Base-by-base conservation (phyloP, 108 stramenopile genomes). In the Poteriospumella lacustris region DNA sequence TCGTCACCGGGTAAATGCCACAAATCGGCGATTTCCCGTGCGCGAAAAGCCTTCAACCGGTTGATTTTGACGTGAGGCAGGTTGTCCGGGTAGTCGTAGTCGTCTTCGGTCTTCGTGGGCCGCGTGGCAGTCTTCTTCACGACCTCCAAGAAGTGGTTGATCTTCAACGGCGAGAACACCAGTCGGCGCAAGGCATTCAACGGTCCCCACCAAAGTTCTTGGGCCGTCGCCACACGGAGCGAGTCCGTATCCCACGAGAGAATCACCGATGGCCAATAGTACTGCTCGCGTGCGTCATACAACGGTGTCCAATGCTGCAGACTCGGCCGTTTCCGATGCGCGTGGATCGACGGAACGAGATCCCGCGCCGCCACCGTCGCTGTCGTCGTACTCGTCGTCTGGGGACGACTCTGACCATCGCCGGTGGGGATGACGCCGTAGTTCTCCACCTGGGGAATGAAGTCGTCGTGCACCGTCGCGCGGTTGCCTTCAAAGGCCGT, bases 61-160 rank as follows among this genome's bases (percentile, higher is more conserved):
- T 88, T 88, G 26, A 88, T 62, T 0, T 72, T 41, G 9, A 88
- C 82, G 58, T 83, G 84, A 41, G 86, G 87, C 58, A 88, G 68
- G 28, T 83, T 79, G 33, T 88, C 87, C 1, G 87, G 87, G 58
- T 88, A 88, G 79, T 88, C 87, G 80, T 88, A 88, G 76, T 88
- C 87, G 67, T 88, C 87, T 29, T 87, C 87, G 0, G 85, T 73
- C 28, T 83, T 85, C 72, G 82, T 81, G 0, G 83, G 79, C 1
- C 43, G n/a, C 2, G 84, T 85, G 1, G 82, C 56, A 15, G 84
- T 81, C 26, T 67, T 43, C n/a, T 43, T 82, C 38, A 86, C 60
- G 1, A 80, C 43, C 26, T 78, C 44, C 19, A 40, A 33, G 19
- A 86, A 31, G 0, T 78, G 68, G 41, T 52, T 38, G 1, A 76